Evolutionary conservation across 164 flowering plant genomes (phyloP).

Genomic region (Macadamia tetraphylla): DNA sequence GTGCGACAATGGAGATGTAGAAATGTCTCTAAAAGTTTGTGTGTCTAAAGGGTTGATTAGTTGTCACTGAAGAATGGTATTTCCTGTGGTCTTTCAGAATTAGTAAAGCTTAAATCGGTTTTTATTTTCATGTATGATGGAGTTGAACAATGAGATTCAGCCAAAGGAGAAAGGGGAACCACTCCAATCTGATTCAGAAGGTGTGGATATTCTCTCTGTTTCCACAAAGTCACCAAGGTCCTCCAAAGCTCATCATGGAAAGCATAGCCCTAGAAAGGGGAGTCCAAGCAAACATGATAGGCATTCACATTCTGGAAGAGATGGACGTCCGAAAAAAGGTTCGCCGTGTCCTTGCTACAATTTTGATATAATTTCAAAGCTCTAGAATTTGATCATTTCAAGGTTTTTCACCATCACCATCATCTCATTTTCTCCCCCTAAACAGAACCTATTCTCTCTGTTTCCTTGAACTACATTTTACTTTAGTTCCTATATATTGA

Average conservation of each 20-base stretch:
- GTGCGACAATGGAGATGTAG: too few relatives aligned
- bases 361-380: background rate
- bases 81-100: background rate
- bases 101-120: background rate
- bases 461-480: background rate
- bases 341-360: background rate
- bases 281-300: constrained; percentile 38
- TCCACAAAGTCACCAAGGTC: constrained; percentile 37
- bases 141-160: constrained; percentile 28
- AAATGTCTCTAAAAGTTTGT: too few relatives aligned
- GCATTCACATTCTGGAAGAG: constrained; percentile 39
- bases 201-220: constrained; percentile 35
- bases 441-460: too few relatives aligned
- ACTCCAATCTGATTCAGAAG: constrained; percentile 29
- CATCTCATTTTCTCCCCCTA: too few relatives aligned
- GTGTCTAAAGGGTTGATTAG: background rate
- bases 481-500: background rate
- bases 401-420: too few relatives aligned
- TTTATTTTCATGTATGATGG: constrained; percentile 26
- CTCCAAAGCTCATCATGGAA: constrained; percentile 24
- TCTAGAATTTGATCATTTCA: background rate
- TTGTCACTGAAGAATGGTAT: too few relatives aligned
- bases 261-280: constrained; percentile 27
- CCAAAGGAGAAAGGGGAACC: constrained; percentile 41
- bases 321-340: constrained; percentile 63